A percentile compares a stretch with the other conserved stretches of the same genome.
These are phyloP conservation scores for Trametopsis cervina DNA, from an alignment of 768 basidiomycete genomes.

Conservation along the genomic window DNA sequence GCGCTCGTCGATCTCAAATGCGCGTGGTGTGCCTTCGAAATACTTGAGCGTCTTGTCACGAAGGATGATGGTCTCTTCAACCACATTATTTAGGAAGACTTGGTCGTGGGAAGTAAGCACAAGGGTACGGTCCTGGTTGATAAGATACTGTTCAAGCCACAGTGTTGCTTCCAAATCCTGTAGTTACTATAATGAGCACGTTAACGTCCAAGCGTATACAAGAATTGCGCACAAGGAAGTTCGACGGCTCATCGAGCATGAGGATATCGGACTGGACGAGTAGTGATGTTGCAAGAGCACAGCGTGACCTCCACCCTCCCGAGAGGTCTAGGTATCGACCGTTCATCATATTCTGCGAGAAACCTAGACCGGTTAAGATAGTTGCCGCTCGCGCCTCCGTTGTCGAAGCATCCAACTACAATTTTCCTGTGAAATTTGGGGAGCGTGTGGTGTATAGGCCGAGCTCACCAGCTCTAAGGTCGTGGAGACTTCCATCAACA, in stretches of 20 bases:
- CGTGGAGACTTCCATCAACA: slow-evolving; percentile 16
- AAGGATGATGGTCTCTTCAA: slow-evolving; percentile 17
- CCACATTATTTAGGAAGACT: slow-evolving; percentile 18
- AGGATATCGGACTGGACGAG: slow-evolving; percentile 11
- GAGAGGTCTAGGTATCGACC: slow-evolving; percentile 5
- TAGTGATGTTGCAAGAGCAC: slow-evolving; percentile 10
- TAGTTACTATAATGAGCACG: neutral
- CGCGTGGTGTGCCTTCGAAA: slow-evolving; percentile 16
- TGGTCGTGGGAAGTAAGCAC: slow-evolving; percentile 20
- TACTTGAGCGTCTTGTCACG: slow-evolving; percentile 15
- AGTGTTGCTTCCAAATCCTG: slow-evolving; percentile 10
- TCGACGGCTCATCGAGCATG: slow-evolving; percentile 9
- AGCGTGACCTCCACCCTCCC: slow-evolving; percentile 11
- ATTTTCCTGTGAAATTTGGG: too few species aligned
- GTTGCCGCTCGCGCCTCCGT: slow-evolving; percentile 8
- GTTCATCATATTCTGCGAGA: slow-evolving; percentile 10
- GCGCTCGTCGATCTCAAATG: slow-evolving; percentile 17
- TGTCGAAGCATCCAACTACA: slow-evolving; percentile 10
- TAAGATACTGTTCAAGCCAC: slow-evolving; percentile 8
- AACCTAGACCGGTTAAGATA: slow-evolving; percentile 8
- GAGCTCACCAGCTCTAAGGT: slow-evolving; percentile 16
- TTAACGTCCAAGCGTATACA: neutral
- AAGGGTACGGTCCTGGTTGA: slow-evolving; percentile 10
- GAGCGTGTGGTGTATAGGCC: too few species aligned
- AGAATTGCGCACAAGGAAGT: slow-evolving; percentile 6